Conservation (phyloP, 78 protist genomes). For the Planoprotostelium fungivorum region DNA sequence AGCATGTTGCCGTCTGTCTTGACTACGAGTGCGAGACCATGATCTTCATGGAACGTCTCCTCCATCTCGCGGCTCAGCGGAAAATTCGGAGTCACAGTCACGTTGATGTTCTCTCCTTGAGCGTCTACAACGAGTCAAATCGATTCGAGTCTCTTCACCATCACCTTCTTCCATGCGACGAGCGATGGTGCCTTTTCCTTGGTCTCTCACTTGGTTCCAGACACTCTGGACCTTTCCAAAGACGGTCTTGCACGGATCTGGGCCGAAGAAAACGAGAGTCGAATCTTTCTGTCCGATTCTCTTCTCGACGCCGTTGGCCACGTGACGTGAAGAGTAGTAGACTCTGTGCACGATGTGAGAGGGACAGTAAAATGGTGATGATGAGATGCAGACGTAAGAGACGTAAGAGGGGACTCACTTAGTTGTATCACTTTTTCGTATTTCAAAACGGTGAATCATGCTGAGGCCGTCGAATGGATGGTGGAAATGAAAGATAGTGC, state of each 20-base stretch:
- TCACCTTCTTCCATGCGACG: not conserved
- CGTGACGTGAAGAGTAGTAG: not conserved
- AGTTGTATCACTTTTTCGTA: not conserved
- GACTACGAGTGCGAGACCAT: not conserved
- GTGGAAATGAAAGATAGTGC: not conserved
- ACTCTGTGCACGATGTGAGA: not conserved
- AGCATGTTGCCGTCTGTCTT: not conserved
- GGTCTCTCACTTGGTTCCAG: not conserved
- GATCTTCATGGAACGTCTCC: not conserved
- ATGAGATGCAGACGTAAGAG: not conserved
- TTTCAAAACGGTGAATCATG: not conserved
- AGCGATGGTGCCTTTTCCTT: not conserved
- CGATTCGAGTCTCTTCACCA: not conserved
- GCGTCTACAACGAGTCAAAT: not conserved
- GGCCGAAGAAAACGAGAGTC: not conserved
- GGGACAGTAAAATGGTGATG: no score
- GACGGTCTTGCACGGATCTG: not conserved
- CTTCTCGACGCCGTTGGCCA: not conserved
- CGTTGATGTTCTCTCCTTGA: not conserved
- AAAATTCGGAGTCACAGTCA: not conserved
- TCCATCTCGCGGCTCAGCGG: not conserved
- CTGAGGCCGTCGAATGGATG: not conserved
- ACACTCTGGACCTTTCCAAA: not conserved
- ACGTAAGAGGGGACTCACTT: not conserved
- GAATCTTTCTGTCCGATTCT: not conserved